phyloP scores from a whole-genome alignment of 2,329 filamentous ascomycete species.

The Ceratocystis cubensis region DNA sequence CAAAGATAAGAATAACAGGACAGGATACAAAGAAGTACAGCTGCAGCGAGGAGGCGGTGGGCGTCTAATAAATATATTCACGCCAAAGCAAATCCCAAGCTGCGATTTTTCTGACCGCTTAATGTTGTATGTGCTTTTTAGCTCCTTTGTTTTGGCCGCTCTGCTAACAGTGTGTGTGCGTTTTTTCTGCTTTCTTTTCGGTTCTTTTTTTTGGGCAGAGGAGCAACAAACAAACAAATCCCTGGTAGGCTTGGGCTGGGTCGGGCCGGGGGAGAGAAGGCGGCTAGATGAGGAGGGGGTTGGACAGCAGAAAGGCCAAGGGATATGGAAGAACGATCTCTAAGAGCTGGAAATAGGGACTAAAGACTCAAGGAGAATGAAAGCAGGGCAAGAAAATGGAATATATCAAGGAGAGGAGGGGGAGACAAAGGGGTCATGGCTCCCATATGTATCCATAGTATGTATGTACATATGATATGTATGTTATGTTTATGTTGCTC shows the following conservation, averaged over 20 bases:
- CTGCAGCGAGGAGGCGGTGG: conserved; percentile 2
- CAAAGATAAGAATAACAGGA: neutral
- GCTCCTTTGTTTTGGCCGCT: conserved; percentile 9
- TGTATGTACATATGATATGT: neutral
- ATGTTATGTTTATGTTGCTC: neutral
- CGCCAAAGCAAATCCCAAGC: neutral
- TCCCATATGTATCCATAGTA: neutral
- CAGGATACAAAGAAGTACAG: neutral
- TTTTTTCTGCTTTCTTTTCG: conserved; percentile 1
- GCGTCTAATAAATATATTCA: conserved; percentile 6
- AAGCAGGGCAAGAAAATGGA: too few relatives aligned
- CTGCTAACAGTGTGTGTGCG: conserved; percentile 7
- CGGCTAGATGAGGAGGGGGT: neutral
- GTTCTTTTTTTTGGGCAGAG: conserved; percentile 8
- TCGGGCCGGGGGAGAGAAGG: neutral
- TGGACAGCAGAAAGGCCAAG: neutral
- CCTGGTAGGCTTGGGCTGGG: neutral
- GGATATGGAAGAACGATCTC: neutral
- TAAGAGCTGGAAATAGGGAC: too few relatives aligned
- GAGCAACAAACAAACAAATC: neutral
- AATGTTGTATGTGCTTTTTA: conserved; percentile 5
- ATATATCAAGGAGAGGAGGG: too few relatives aligned
- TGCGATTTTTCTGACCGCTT: conserved; percentile 4
- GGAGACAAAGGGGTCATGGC: too few relatives aligned
- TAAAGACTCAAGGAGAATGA: too few relatives aligned